Evolutionary conservation across 345 rosid species (phyloP).

Genomic region (Camelina sativa): DNA sequence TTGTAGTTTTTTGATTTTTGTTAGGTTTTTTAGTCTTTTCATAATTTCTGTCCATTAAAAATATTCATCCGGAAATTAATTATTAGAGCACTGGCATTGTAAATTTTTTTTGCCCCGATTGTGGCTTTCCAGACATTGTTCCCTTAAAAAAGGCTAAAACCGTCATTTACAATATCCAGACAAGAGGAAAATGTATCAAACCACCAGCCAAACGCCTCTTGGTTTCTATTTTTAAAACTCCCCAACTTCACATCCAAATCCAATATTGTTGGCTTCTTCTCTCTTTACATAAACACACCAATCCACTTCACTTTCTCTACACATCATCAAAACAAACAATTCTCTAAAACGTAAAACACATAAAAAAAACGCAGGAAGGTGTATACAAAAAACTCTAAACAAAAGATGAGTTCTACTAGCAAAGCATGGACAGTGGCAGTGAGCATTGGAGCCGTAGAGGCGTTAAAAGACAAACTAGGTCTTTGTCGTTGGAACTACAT

Average conservation of each 20-base stretch:
- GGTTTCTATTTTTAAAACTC: background rate
- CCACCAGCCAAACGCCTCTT: slow-evolving; percentile 21
- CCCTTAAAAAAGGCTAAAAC: background rate
- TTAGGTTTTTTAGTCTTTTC: no score
- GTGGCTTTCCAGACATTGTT: no score
- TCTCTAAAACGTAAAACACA: background rate
- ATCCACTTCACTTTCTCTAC: background rate
- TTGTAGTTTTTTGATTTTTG: no score
- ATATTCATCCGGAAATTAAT: no score
- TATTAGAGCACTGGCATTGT: no score
- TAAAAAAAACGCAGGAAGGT: background rate
- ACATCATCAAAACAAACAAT: background rate
- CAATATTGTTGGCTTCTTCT: slow-evolving; percentile 5
- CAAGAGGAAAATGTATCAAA: slow-evolving; percentile 10
- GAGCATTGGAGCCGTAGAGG: slow-evolving; percentile 59
- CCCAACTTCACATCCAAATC: background rate
- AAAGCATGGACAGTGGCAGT: slow-evolving; percentile 58
- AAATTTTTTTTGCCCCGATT: no score
- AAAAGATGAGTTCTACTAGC: slow-evolving; percentile 44
- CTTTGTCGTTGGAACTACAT: slow-evolving; percentile 57
- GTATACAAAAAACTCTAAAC: background rate
- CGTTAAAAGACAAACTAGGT: slow-evolving; percentile 58
- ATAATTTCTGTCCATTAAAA: no score
- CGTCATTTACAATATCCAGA: background rate
- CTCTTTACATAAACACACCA: slow-evolving; percentile 23